phyloP scores from a whole-genome alignment of 2,329 filamentous ascomycete species.

The Hyphodiscus sp. region DNA sequence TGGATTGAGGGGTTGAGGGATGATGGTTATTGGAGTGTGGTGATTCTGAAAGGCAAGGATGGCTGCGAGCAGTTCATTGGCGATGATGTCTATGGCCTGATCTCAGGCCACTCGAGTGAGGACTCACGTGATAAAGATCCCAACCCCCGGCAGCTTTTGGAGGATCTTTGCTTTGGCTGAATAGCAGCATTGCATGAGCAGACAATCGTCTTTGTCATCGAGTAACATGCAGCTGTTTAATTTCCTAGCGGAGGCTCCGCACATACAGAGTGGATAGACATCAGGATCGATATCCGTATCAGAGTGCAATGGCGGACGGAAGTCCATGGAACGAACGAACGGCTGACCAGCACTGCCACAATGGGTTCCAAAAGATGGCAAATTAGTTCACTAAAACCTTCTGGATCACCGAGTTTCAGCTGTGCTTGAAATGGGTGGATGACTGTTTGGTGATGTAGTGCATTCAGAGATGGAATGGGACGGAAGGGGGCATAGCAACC shows the following conservation, averaged over 20 bases:
- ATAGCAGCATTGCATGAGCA: too few species aligned
- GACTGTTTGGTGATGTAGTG: background rate
- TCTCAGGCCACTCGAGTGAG: background rate
- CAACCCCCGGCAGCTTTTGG: background rate
- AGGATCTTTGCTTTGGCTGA: background rate
- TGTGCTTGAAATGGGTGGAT: too few species aligned
- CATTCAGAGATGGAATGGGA: too few species aligned
- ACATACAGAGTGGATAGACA: background rate
- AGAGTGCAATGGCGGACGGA: background rate
- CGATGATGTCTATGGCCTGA: background rate
- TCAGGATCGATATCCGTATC: background rate
- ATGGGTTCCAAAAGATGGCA: background rate
- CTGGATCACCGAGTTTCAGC: too few species aligned
- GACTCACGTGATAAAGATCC: background rate
- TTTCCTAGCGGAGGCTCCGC: background rate
- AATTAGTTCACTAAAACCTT: too few species aligned
- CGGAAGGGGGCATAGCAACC: too few species aligned
- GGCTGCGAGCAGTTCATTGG: background rate
- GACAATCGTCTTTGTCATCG: background rate
- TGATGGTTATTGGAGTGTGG: conserved; percentile 19
- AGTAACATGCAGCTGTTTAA: background rate
- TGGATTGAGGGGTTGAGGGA: conserved; percentile 11
- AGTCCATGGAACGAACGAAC: background rate
- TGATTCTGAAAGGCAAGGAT: conserved; percentile 8
- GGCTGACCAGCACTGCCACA: conserved; percentile 14